Percentiles rank a stretch among this genome's conserved stretches.
These are phyloP conservation scores for Cantharellus cinnabarinus DNA, from an alignment of 768 basidiomycete species.

Conservation along the genomic window DNA sequence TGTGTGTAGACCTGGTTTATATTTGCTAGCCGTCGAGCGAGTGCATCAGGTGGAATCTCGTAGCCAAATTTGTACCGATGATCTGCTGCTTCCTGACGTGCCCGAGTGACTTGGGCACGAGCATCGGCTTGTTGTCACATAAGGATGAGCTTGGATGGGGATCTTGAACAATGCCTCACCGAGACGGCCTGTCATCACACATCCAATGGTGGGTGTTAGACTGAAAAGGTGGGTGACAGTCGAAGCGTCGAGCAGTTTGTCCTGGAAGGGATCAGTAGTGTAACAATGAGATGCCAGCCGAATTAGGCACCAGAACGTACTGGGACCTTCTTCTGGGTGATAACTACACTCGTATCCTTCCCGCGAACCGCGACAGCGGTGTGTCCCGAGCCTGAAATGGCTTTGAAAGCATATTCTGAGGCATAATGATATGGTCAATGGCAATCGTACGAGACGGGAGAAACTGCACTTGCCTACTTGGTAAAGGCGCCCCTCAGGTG, in stretches of 20 bases:
- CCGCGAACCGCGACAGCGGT: conserved; percentile 86
- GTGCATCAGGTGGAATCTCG: conserved; percentile 93
- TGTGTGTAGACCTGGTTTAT: conserved; percentile 99
- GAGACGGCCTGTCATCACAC: conserved; percentile 93
- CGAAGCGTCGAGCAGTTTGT: conserved; percentile 87
- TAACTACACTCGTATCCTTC: conserved; percentile 84
- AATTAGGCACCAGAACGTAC: conserved; percentile 25
- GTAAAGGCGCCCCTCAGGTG: conserved; percentile 89
- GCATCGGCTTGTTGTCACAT: conserved; percentile 52
- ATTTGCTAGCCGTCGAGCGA: conserved; percentile 85
- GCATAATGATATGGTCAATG: neutral
- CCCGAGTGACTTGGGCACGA: conserved; percentile 67
- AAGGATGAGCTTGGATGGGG: neutral
- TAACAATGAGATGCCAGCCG: neutral
- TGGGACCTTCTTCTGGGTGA: conserved; percentile 96
- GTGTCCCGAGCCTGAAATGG: conserved; percentile 90
- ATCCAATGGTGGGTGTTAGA: conserved; percentile 90
- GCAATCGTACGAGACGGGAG: neutral
- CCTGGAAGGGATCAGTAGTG: conserved; percentile 27
- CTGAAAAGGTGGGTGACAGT: conserved; percentile 92
- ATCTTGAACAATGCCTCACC: conserved; percentile 28
- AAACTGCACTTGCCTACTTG: conserved; percentile 70
- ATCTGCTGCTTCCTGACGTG: conserved; percentile 72
- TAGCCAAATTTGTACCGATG: conserved; percentile 96
- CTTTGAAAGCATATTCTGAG: conserved; percentile 97